phyloP scores from a whole-genome alignment of 225 moss, liverwort and hornwort genomes.

The Pleurozium schreberi region DNA sequence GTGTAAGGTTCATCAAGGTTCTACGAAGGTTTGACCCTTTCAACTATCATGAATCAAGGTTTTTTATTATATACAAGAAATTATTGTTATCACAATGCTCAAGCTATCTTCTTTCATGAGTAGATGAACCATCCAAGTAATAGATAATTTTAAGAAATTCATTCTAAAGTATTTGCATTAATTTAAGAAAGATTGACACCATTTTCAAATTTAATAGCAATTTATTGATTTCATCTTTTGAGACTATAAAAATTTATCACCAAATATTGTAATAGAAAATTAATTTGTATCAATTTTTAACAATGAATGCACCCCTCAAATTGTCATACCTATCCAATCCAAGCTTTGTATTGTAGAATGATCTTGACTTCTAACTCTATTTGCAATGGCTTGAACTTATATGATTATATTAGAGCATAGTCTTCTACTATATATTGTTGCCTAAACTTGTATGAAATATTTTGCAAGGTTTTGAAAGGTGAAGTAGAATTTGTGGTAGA shows the following conservation, averaged over 20 bases:
- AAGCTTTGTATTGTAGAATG: neutral
- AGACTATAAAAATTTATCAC: accelerated
- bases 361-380: neutral
- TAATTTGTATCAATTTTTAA: neutral
- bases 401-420: neutral
- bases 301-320: neutral
- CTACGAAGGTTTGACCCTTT: neutral
- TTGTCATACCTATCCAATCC: neutral
- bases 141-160: neutral
- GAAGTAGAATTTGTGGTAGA: neutral
- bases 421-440: neutral
- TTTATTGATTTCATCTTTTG: neutral
- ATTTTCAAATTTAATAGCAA: neutral
- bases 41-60: accelerated
- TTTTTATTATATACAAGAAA: no score
- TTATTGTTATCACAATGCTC: neutral
- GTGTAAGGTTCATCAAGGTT: no score
- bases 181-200: neutral
- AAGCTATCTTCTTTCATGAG: neutral
- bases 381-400: neutral
- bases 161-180: neutral
- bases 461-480: neutral
- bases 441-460: neutral
- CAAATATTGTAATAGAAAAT: neutral
- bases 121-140: neutral